Evolutionary conservation across 2,329 filamentous ascomycete species (phyloP), one percentile per base, ranked within the genome.

Genomic region (Fusarium sp.): DNA sequence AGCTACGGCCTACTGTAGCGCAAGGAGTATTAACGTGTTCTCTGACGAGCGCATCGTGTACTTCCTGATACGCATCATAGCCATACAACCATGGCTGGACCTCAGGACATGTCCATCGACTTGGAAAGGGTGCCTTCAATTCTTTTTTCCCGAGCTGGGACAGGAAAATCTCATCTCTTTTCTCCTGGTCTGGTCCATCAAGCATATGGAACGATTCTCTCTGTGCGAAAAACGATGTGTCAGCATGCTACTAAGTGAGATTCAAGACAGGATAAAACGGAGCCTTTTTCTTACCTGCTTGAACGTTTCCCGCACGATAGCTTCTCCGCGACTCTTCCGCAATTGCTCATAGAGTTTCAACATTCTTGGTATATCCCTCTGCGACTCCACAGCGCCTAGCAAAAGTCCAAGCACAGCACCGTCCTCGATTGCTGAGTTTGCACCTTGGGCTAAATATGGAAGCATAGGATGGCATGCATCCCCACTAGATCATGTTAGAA

Each of bases 371-470:
- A 89, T 61, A 28, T 86, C 81, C 0, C 83, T 79, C 48, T 81
- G 83, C 1, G 76, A 77, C 34, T 80, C 77, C 12, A 90, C 79
- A 4, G 84, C 80, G 0, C 84, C 84, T 0, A 92, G 78, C 2
- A 91, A 72, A 1, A 83, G 80, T 1, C 90, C 90, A 0, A 92
- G 78, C 0, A 90, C 88, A 0, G 89, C 89, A 0, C 89, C 90
- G 55, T 93, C 90, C 74, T 93, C 90, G 2, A 93, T 81, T 1
- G 87, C 86, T 0, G 85, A 89, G 73, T 91, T 91, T 16, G 90
- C 90, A 0, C 90, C 90, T 76, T 89, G 90, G 0, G 87, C 90
- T 28, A 89, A 81, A 67, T 88, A 87, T 5, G 88, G 88, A 4
- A 90, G 79, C 88, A 90, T 90, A 0, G 88, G 86, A 73, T 90